Conservation (phyloP, 2,329 filamentous ascomycete genomes). For the Metarhizium anisopliae region DNA sequence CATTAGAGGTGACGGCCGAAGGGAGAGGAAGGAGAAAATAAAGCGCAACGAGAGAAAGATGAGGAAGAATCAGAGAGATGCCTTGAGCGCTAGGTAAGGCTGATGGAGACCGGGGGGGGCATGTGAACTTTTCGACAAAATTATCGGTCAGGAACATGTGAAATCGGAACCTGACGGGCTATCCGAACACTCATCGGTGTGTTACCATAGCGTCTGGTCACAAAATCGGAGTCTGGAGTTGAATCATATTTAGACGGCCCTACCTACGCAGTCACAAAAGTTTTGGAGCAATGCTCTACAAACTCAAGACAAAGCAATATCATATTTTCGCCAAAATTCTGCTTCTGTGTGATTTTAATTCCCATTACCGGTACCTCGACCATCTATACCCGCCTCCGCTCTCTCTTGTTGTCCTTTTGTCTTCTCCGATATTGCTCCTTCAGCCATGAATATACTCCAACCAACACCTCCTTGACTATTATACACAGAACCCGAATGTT, state of each 20-base stretch:
- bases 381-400: background rate
- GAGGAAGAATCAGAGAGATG: conserved; percentile 54
- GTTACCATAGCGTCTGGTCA: background rate
- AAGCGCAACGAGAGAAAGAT: conserved; percentile 62
- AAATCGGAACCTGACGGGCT: background rate
- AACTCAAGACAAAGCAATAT: background rate
- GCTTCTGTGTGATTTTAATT: background rate
- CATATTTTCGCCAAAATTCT: background rate
- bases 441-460: background rate
- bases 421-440: background rate
- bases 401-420: background rate
- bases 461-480: background rate
- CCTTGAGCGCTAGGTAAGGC: conserved; percentile 4
- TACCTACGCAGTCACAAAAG: background rate
- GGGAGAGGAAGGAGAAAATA: conserved; percentile 58
- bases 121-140: too few species aligned
- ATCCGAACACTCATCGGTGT: background rate
- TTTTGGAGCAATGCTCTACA: background rate
- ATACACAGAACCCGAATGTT: background rate
- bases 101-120: background rate
- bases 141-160: background rate
- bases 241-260: background rate
- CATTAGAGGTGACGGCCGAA: conserved; percentile 52
- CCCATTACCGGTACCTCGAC: background rate
- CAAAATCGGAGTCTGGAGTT: background rate